These are phyloP conservation scores for Umbelopsis sp. DNA, from an alignment of 192 early-diverging fungal species.

Conservation along the genomic window DNA sequence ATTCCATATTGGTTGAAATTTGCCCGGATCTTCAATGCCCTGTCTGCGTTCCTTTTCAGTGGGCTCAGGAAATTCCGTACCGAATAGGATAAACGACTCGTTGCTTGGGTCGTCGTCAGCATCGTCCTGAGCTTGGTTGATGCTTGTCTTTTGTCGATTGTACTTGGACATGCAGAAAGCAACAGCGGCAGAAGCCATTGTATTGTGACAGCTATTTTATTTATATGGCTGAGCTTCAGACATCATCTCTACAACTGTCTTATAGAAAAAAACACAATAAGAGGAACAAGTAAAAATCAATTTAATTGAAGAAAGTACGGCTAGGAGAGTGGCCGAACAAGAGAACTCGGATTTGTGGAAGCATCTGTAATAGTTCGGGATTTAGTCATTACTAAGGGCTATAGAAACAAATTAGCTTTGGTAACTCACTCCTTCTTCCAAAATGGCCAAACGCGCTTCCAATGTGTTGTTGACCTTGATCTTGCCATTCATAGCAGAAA, in stretches of 20 bases:
- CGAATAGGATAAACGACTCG: slow-evolving; percentile 44
- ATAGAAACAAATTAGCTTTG: neutral
- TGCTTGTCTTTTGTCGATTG: slow-evolving; percentile 16
- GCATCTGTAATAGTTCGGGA: slow-evolving; percentile 63
- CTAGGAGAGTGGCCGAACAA: slow-evolving; percentile 91
- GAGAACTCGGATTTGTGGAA: slow-evolving; percentile 88
- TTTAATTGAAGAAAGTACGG: slow-evolving; percentile 90
- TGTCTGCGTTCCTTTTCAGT: slow-evolving; percentile 25
- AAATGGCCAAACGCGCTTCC: slow-evolving; percentile 84
- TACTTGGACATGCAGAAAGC: neutral
- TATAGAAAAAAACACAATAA: neutral
- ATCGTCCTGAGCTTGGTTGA: neutral
- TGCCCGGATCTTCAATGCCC: slow-evolving; percentile 38
- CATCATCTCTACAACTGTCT: neutral
- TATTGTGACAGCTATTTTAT: slow-evolving; percentile 12
- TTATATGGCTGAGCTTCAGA: neutral
- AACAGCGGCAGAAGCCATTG: neutral
- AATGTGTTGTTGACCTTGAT: slow-evolving; percentile 91
- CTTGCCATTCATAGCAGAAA: slow-evolving; percentile 73
- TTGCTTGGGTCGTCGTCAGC: slow-evolving; percentile 26
- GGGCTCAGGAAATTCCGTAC: slow-evolving; percentile 47
- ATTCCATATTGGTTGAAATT: slow-evolving; percentile 54
- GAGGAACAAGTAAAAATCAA: neutral
- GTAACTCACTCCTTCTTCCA: slow-evolving; percentile 69
- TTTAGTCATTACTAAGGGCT: slow-evolving; percentile 4